Percentiles rank a stretch among this genome's conserved stretches.
Conservation (phyloP, 495 filamentous ascomycete genomes). For the Viridothelium virens region DNA sequence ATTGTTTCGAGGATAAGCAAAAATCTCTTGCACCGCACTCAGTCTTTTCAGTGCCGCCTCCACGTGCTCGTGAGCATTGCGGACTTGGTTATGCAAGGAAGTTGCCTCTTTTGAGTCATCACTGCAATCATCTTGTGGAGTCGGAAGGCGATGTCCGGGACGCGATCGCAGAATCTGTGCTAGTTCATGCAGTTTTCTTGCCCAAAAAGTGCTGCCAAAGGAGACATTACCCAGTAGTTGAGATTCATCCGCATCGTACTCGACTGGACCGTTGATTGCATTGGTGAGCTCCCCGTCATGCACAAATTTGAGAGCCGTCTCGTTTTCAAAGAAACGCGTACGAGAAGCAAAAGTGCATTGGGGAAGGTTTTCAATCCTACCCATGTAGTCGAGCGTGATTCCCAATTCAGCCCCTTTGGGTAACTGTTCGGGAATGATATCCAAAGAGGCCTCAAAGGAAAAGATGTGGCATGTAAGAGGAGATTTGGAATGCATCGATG, state of each 20-base stretch:
- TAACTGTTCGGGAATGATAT: constrained; percentile 19
- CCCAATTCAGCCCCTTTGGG: constrained; percentile 25
- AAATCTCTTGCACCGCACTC: constrained; percentile 13
- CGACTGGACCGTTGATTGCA: constrained; percentile 12
- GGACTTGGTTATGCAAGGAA: neutral
- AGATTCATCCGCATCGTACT: constrained; percentile 15
- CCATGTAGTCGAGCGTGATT: constrained; percentile 26
- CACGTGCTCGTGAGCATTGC: constrained; percentile 15
- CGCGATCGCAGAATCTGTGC: constrained; percentile 13
- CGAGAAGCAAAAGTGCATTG: constrained; percentile 21
- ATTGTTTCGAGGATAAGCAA: constrained; percentile 6
- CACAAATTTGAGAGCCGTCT: constrained; percentile 16
- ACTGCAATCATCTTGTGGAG: neutral
- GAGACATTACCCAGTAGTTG: constrained; percentile 19
- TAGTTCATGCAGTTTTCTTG: constrained; percentile 22
- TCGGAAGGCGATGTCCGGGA: constrained; percentile 16
- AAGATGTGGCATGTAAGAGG: constrained; percentile 28
- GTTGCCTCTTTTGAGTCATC: neutral
- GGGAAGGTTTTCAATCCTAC: constrained; percentile 14
- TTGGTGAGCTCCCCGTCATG: constrained; percentile 15
- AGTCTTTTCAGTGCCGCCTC: constrained; percentile 3
- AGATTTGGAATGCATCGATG: constrained; percentile 19
- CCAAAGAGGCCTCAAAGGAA: constrained; percentile 31
- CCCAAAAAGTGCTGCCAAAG: constrained; percentile 36
- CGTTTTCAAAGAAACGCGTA: constrained; percentile 30